These are phyloP conservation scores for Dovyalis caffra DNA, from an alignment of 345 rosid genomes.

Conservation along the genomic window DNA sequence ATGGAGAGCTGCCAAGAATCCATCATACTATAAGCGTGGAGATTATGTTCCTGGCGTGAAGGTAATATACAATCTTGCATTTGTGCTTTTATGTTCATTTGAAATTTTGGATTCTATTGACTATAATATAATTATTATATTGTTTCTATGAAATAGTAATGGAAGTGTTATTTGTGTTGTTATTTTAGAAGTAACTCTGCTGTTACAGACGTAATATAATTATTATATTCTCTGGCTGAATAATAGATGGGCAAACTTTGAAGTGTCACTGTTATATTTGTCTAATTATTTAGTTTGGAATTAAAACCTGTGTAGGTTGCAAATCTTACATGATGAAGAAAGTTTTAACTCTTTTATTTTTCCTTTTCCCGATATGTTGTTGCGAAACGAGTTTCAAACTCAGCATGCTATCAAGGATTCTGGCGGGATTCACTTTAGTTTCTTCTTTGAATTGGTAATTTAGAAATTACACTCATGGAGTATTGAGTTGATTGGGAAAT, in stretches of 20 bases:
- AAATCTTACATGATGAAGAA: not conserved
- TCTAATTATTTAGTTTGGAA: too few relatives aligned
- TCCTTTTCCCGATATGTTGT: not conserved
- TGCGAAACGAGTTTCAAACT: not conserved
- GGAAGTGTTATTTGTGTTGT: not conserved
- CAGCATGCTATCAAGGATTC: not conserved
- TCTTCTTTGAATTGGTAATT: not conserved
- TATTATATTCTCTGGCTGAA: not conserved
- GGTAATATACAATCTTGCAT: conserved; percentile 38
- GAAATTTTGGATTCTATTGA: not conserved
- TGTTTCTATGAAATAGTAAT: not conserved
- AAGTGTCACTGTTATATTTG: not conserved
- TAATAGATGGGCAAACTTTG: too few relatives aligned
- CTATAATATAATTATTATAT: not conserved
- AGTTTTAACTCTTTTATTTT: not conserved
- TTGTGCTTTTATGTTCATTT: not conserved
- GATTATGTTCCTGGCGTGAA: conserved; percentile 97
- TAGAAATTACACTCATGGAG: not conserved
- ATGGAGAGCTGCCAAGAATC: conserved; percentile 96
- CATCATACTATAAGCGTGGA: conserved; percentile 92
- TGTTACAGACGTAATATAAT: not conserved
- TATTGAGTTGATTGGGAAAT: not conserved
- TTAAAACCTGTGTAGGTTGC: not conserved
- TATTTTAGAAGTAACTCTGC: not conserved
- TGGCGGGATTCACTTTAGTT: not conserved